A percentile compares a stretch with the other conserved stretches of the same genome.
Evolutionary conservation across 441 rosid species (phyloP).

Genomic region (Theobroma grandiflorum): DNA sequence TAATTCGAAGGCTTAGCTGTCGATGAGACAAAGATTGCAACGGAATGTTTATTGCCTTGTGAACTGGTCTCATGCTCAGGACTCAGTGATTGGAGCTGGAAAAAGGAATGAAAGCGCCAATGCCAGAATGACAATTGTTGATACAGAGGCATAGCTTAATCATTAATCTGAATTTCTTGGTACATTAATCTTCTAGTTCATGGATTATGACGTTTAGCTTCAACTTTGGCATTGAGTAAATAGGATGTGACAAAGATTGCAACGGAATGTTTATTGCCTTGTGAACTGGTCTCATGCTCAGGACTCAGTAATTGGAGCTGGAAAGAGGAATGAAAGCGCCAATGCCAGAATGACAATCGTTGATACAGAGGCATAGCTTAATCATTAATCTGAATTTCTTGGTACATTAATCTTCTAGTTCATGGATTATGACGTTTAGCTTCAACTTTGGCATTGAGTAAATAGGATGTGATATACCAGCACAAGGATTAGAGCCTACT

Average conservation of each 20-base stretch:
- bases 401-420: neutral
- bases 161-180: neutral
- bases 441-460: neutral
- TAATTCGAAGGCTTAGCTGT: neutral
- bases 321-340: neutral
- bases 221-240: neutral
- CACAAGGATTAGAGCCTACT: neutral
- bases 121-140: neutral
- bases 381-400: neutral
- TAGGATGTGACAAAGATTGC: neutral
- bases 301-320: neutral
- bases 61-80: neutral
- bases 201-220: neutral
- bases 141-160: neutral
- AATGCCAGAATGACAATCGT: neutral
- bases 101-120: neutral
- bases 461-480: neutral
- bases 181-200: neutral
- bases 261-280: neutral
- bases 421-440: constrained; percentile 5
- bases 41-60: neutral
- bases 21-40: neutral
- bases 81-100: neutral
- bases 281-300: neutral
- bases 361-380: neutral